Evolutionary conservation across 371 early-diverging fungal genomes (phyloP), one percentile per base, ranked within the genome.

Genomic region (Mucor ambiguus): DNA sequence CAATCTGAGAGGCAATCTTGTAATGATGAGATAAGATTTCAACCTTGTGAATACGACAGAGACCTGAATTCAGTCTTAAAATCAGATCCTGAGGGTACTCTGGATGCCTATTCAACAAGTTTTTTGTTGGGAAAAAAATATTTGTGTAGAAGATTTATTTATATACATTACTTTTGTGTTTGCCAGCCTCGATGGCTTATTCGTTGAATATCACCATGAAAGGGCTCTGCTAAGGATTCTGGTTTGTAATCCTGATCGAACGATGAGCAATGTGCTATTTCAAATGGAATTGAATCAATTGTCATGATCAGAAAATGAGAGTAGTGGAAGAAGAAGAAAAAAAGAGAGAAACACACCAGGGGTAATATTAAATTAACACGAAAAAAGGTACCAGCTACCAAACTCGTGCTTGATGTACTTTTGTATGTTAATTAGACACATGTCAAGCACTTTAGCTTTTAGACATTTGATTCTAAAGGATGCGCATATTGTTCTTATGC

Each of bases 1-100:
- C 92, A 16, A 93, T 76, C 61, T 84, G 84, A 28, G 89, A 86
- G 2, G 93, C 85, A 60, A 93, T 91, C 73, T 92, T 93, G 79
- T 86, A 93, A 68, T 93, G 93, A 74, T 93, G 93, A 20, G 87
- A 85, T 28, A 93, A 74, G 33, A 92, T 71, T 67, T 93, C 88
- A 49, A 93, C 79, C 74, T 90, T 90, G 24, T 80, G 73, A 22
- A 93, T 79, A 57, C 85, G 81, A 38, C 85, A 85, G 33, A 77
- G 70, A 9, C 90, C 91, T 56, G 84, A 75, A 10, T 77, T 68
- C 26, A 91, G 75, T 41, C 80, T 84, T 38, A 93, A 66, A 58
- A 90, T 85, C 5, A 93, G 71, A 63, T 82, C 84, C 71, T 93
- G 93, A 12, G 93, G 93, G 65, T 85, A 93, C 41, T 75, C 71